phyloP scores from a whole-genome alignment of 352 stramenopile genomes.

The Globisporangium nagaii region DNA sequence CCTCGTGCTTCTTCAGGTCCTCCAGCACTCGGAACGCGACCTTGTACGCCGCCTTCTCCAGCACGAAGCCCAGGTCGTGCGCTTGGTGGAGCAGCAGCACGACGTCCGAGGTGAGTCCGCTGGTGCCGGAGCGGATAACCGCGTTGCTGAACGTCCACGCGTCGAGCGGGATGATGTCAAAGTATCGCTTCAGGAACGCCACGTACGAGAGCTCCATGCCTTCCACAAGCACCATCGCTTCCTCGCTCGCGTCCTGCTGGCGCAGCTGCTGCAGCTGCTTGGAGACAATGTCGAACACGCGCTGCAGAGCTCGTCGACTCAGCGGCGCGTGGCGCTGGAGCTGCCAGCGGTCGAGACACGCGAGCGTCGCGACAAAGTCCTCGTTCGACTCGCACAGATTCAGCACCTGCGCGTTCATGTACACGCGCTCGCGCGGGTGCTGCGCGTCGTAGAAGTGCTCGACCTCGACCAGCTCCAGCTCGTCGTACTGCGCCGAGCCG shows the following conservation, averaged over 20 bases:
- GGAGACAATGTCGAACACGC: slow-evolving; percentile 57
- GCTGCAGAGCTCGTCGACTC: slow-evolving; percentile 41
- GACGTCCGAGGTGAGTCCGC: slow-evolving; percentile 35
- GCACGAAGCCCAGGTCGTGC: slow-evolving; percentile 18
- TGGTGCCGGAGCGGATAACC: slow-evolving; percentile 47
- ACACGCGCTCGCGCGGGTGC: slow-evolving; percentile 26
- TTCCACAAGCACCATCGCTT: slow-evolving; percentile 20
- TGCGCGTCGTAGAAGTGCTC: slow-evolving; percentile 58
- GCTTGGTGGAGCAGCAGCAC: slow-evolving; percentile 37
- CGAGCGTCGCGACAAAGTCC: slow-evolving; percentile 51
- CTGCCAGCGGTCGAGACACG: slow-evolving; percentile 59
- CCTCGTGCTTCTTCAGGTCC: slow-evolving; percentile 15
- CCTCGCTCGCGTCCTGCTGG: slow-evolving; percentile 6
- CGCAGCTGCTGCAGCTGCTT: slow-evolving; percentile 39
- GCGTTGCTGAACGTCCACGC: slow-evolving; percentile 46
- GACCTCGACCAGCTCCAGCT: slow-evolving; percentile 42
- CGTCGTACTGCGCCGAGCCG: slow-evolving; percentile 18
- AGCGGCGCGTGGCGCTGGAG: slow-evolving; percentile 25
- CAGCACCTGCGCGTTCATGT: slow-evolving; percentile 53
- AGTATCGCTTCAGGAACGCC: slow-evolving; percentile 48
- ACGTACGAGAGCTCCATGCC: slow-evolving; percentile 50
- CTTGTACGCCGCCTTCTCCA: slow-evolving; percentile 47
- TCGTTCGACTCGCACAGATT: slow-evolving; percentile 65
- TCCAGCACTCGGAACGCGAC: slow-evolving; percentile 38
- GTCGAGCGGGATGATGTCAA: slow-evolving; percentile 35